Evolutionary conservation across 2,329 filamentous ascomycete genomes (phyloP).

Genomic region (Venturia aucupariae): DNA sequence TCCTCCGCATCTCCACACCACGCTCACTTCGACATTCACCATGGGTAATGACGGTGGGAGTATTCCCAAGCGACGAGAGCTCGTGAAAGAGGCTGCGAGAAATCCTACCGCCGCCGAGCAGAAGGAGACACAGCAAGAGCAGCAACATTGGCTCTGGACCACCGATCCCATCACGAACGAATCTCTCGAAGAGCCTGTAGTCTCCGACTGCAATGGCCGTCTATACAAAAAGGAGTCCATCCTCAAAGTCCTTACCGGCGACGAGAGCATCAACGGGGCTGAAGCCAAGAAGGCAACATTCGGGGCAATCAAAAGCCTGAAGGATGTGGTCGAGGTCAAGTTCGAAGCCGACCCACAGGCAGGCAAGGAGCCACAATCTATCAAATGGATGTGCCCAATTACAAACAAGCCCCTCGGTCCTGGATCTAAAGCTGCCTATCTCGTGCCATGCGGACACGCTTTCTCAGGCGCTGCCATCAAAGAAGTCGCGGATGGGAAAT

Average conservation of each 20-base stretch:
- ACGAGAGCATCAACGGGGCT: constrained; percentile 36
- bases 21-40: background rate
- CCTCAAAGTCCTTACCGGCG: constrained; percentile 53
- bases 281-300: constrained; percentile 54
- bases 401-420: constrained; percentile 80
- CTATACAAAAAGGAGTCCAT: constrained; percentile 95
- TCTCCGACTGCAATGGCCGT: constrained; percentile 74
- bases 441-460: constrained; percentile 91
- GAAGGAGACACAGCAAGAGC: constrained; percentile 80
- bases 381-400: constrained; percentile 73
- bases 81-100: constrained; percentile 87
- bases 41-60: constrained; percentile 99
- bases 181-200: constrained; percentile 62
- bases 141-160: constrained; percentile 76
- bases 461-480: constrained; percentile 81
- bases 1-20: background rate
- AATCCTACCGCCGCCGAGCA: constrained; percentile 73
- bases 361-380: constrained; percentile 30
- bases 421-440: constrained; percentile 68
- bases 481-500: constrained; percentile 60
- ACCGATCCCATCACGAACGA: constrained; percentile 80
- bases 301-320: constrained; percentile 63
- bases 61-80: constrained; percentile 89
- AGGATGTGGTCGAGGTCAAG: constrained; percentile 79
- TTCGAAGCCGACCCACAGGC: constrained; percentile 51